Conservation (phyloP, 2,329 filamentous ascomycete genomes). For the Aotearoamyces nothofagi region DNA sequence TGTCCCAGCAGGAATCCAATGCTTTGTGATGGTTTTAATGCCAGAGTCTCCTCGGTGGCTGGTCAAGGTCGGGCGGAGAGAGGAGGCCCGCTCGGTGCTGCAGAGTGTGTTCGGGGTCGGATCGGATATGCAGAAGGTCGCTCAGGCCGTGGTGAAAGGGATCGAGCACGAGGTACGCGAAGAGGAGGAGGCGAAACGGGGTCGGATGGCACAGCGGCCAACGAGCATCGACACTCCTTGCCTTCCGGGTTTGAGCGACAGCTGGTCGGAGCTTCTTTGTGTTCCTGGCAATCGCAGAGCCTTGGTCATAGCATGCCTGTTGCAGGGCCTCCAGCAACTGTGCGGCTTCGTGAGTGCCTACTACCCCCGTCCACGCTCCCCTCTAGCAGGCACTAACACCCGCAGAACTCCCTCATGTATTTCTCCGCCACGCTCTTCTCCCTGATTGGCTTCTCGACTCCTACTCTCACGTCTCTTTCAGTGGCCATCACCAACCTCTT, state of each 20-base stretch:
- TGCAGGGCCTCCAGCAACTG: conserved; percentile 79
- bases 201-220: conserved; percentile 9
- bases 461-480: conserved; percentile 64
- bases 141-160: conserved; percentile 44
- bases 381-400: conserved; percentile 3
- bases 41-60: conserved; percentile 87
- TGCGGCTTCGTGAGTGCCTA: conserved; percentile 55
- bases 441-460: conserved; percentile 61
- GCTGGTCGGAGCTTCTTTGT: conserved; percentile 36
- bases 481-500: conserved; percentile 74
- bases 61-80: conserved; percentile 48
- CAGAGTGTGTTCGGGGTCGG: conserved; percentile 42
- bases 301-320: conserved; percentile 67
- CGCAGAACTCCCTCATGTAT: conserved; percentile 78
- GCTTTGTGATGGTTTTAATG: conserved; percentile 51
- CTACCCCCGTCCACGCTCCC: neutral
- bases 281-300: conserved; percentile 57
- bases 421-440: conserved; percentile 74
- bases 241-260: conserved; percentile 18
- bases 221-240: conserved; percentile 10
- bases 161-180: conserved; percentile 65
- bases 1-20: conserved; percentile 59
- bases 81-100: conserved; percentile 50
- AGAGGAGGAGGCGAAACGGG: conserved; percentile 36
- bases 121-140: conserved; percentile 27